A percentile compares a stretch with the other conserved stretches of the same genome.
These are phyloP conservation scores for Globisporangium iwayamae DNA, from an alignment of 352 stramenopile species.

Conservation along the genomic window DNA sequence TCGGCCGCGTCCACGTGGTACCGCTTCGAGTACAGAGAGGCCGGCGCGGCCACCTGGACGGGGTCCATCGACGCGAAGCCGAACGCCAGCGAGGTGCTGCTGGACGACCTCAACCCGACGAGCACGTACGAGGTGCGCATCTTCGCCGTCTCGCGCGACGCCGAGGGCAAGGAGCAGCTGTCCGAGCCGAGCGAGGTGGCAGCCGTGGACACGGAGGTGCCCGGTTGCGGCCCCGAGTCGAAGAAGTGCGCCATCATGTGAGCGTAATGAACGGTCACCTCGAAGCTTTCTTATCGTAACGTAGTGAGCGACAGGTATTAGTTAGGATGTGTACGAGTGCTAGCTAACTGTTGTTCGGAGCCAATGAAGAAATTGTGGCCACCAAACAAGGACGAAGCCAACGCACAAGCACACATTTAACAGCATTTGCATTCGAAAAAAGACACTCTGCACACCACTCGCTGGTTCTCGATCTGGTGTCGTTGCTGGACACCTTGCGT, in stretches of 20 bases:
- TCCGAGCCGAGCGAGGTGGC: slow-evolving; percentile 67
- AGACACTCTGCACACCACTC: background rate
- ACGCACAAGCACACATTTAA: slow-evolving; percentile 2
- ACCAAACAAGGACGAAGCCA: background rate
- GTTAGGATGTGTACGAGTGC: slow-evolving; percentile 7
- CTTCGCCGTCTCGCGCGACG: slow-evolving; percentile 45
- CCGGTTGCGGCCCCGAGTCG: slow-evolving; percentile 64
- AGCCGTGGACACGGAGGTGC: slow-evolving; percentile 85
- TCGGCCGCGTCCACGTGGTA: slow-evolving; percentile 30
- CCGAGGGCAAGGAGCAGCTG: slow-evolving; percentile 35
- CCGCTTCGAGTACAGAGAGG: slow-evolving; percentile 75
- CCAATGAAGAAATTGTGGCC: no score
- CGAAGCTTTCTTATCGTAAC: no score
- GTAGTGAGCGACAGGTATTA: background rate
- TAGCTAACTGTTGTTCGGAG: background rate
- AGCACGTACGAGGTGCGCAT: slow-evolving; percentile 86
- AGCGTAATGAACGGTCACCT: background rate
- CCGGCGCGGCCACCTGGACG: slow-evolving; percentile 37
- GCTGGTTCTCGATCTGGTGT: background rate
- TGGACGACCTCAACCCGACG: slow-evolving; percentile 86
- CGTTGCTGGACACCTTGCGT: background rate
- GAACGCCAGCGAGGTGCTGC: slow-evolving; percentile 44
- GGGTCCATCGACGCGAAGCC: slow-evolving; percentile 36
- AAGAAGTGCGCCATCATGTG: slow-evolving; percentile 18
- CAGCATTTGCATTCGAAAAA: background rate